Evolutionary conservation across 306 rosid genomes (phyloP).

Genomic region (Myrica gale): DNA sequence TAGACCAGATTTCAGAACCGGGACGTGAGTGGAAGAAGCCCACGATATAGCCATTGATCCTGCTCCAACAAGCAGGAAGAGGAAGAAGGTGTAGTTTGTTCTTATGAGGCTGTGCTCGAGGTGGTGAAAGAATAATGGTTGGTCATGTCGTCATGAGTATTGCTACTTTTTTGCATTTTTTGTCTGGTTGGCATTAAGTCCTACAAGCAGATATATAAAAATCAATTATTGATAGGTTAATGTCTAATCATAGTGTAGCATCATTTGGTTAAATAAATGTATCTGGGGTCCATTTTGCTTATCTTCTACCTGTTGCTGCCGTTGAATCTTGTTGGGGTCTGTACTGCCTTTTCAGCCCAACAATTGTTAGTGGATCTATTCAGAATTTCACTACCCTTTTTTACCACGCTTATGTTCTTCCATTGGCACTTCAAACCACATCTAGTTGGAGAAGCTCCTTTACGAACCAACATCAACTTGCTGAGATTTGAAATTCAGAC

Average conservation of each 20-base stretch:
- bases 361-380: constrained; percentile 28
- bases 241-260: constrained; percentile 37
- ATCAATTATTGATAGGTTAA: constrained; percentile 48
- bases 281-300: constrained; percentile 38
- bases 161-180: not conserved
- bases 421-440: too few relatives aligned
- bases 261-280: constrained; percentile 7
- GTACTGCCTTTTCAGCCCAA: not conserved
- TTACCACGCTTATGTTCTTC: too few relatives aligned
- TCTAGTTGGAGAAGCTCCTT: too few relatives aligned
- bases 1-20: constrained; percentile 51
- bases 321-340: constrained; percentile 24
- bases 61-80: constrained; percentile 26
- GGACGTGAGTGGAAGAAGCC: constrained; percentile 36
- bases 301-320: constrained; percentile 36
- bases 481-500: not conserved
- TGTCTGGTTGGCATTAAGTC: constrained; percentile 2
- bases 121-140: constrained; percentile 22
- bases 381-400: constrained; percentile 28
- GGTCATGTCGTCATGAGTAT: not conserved
- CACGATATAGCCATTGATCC: constrained; percentile 61
- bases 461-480: not conserved
- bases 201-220: constrained; percentile 19
- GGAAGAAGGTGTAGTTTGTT: constrained; percentile 9
- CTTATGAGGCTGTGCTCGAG: constrained; percentile 21